Percentiles rank a stretch among this genome's conserved stretches.
phyloP scores from a whole-genome alignment of 495 filamentous ascomycete species.

The Physcia stellaris region DNA sequence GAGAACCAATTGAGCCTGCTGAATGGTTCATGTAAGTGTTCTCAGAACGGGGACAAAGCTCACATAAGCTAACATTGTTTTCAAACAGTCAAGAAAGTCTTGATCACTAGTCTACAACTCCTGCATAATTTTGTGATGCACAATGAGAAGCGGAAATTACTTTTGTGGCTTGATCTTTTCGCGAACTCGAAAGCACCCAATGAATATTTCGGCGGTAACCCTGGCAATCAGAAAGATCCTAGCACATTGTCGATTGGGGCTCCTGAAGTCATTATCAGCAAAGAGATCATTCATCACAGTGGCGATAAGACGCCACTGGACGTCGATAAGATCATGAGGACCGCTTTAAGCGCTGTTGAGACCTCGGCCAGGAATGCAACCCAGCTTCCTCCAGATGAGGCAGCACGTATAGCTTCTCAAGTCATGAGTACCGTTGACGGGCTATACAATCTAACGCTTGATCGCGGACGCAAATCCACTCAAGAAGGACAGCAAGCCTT shows the following conservation, averaged over 20 bases:
- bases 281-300: not conserved
- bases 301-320: not conserved
- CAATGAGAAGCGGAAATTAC: slow-evolving; percentile 82
- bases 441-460: slow-evolving; percentile 5
- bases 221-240: slow-evolving; percentile 4
- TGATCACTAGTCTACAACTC: slow-evolving; percentile 81
- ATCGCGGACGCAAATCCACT: not conserved
- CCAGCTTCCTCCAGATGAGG: slow-evolving; percentile 1
- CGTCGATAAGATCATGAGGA: not conserved
- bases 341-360: slow-evolving; percentile 1
- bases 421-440: slow-evolving; percentile 8
- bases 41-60: too few species aligned
- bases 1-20: slow-evolving; percentile 62
- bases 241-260: not conserved
- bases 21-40: slow-evolving; percentile 41
- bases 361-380: not conserved
- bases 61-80: too few species aligned
- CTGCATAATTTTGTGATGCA: slow-evolving; percentile 85
- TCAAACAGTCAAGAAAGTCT: slow-evolving; percentile 64
- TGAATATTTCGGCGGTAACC: slow-evolving; percentile 14
- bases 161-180: slow-evolving; percentile 80
- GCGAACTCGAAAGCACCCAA: slow-evolving; percentile 44
- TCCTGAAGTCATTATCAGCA: not conserved
- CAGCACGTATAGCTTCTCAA: slow-evolving; percentile 1
- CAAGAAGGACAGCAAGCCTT: not conserved